Evolutionary conservation across 805 yeast species (phyloP), one percentile per base, ranked within the genome.

Genomic region (Ascoidea asiatica): DNA sequence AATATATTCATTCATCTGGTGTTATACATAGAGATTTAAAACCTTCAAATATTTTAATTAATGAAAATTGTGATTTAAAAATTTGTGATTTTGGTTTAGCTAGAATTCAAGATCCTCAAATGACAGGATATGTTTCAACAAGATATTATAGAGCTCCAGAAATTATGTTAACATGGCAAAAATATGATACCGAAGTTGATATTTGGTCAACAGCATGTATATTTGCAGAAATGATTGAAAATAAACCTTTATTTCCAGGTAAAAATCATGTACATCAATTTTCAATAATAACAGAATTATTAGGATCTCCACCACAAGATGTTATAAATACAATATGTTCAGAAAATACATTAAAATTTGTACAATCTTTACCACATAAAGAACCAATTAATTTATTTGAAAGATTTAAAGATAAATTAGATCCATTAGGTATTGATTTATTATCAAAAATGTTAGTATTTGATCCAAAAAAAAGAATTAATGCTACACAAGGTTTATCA

Each of bases 141-240:
- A 66, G 98, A 57, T 90, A 88, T 67, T 90, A 90, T 64, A 75
- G 98, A 50, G 98, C 97, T 0, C 98, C 98, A 1, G 98, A 90
- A 61, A 90, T 90, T 63, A 90, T 90, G 98, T 73, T 90, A 51
- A 88, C 97, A 21, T 90, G 97, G 97, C 98, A 90, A 62, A 87
- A 90, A 59, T 90, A 90, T 64, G 96, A 89, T 57, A 81, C 86
- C 6, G 97, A 89, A 64, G 97, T 90, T 37, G 98, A 90, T 63
- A 85, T 90, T 55, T 90, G 98, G 98, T 82, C 95, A 19, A 95
- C 94, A 8, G 98, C 96, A 19, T 90, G 98, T 66, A 89, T 90
- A 46, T 84, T 90, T 57, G 92, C 97, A 6, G 98, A 90, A 61
- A 90, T 90, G 95, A 83, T 90, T 52, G 95, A 89, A 61, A 96